Base-by-base conservation (phyloP, 352 stramenopile genomes). In the Plasmopara viticola region DNA sequence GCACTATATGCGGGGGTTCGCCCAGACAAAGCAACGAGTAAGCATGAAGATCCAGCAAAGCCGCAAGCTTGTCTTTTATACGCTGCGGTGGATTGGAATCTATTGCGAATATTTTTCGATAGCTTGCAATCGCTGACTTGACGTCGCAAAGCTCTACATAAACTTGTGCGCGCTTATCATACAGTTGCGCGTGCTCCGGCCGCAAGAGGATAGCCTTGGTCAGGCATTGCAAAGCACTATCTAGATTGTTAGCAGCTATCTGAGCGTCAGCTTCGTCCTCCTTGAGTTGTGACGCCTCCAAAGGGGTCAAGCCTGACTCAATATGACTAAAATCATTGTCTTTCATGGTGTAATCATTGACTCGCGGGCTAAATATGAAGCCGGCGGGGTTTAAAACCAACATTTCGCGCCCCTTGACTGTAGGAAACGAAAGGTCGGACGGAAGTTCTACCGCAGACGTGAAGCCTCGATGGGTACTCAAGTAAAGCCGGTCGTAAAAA, bases 401-500 rank as follows among this genome's bases (percentile, higher is more conserved):
- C 14, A 15, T 35, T 12, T 35, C 31, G 31, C 40, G 14, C 40
- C 40, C 8, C 33, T 48, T 28, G n/a, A 29, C 12, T 18, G 13
- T 12, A 9, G 1, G 2, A 18, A 20, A 29, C 37, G 58, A 65
- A 62, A 58, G 57, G 57, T 64, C 52, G 58, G 34, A 12, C 35
- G 12, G 49, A 47, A 46, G 43, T 46, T 35, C 28, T 43, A 29
- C 18, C 42, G n/a, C 13, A 34, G 10, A 35, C n/a, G 31, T 30
- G 40, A 9, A 25, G 25, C 6, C 10, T 6, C 38, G 9, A 87
- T 87, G 76, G 73, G 58, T 56, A 70, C 58, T 31, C 70, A 71
- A 29, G 78, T 90, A 25, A 91, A 94, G 65, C 80, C 83, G 15
- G 83, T 94, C 48, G 77, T 94, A 45, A 94, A 94, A 66, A 94